phyloP scores from a whole-genome alignment of 257 asterid genomes.

The Solanum chiquidenum region DNA sequence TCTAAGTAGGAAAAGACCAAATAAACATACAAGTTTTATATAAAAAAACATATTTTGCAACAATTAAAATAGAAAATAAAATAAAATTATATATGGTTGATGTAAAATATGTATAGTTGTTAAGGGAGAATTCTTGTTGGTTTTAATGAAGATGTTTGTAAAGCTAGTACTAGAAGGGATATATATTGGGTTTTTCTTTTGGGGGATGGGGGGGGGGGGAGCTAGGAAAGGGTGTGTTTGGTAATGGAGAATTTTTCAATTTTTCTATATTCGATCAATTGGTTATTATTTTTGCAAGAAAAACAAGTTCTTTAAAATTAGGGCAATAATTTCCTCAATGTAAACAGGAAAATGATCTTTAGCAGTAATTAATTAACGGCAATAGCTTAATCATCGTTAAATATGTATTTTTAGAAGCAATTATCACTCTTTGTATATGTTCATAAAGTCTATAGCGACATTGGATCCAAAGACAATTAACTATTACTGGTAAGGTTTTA shows the following conservation, averaged over 20 bases:
- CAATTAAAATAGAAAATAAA: not conserved
- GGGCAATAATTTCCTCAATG: not conserved
- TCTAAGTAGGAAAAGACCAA: not conserved
- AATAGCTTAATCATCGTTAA: no score
- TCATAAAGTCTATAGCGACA: no score
- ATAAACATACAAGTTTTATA: not conserved
- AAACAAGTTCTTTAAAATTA: not conserved
- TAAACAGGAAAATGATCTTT: no score
- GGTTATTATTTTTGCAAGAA: not conserved
- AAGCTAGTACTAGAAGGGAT: not conserved
- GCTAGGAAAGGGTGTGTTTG: not conserved
- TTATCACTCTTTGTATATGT: no score
- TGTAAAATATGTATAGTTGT: not conserved
- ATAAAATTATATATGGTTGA: not conserved
- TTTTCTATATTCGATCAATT: not conserved
- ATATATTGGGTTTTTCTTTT: not conserved
- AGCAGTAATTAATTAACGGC: no score
- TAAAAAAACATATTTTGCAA: not conserved
- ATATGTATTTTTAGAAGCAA: no score
- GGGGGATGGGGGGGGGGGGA: fast-evolving
- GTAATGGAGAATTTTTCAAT: not conserved
- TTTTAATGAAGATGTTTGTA: not conserved
- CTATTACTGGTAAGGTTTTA: fast-evolving
- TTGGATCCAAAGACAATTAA: no score
- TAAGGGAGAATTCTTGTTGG: not conserved